These are phyloP conservation scores for Monilinia polystroma DNA, from an alignment of 2,329 filamentous ascomycete genomes.

Conservation along the genomic window DNA sequence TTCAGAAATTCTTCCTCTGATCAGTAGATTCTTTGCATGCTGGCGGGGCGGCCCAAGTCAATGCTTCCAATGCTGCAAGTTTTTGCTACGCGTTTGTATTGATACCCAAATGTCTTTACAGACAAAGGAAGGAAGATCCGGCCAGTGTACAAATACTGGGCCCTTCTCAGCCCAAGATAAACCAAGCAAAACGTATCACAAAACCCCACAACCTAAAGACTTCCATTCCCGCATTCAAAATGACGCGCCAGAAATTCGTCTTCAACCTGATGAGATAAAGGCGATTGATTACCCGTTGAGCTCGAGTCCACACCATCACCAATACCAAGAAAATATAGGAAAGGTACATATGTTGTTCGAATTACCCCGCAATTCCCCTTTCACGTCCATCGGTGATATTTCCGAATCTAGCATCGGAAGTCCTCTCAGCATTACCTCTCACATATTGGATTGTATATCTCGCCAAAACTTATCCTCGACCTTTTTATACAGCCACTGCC, in stretches of 20 bases:
- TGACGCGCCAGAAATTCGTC: too few relatives aligned
- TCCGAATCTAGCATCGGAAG: not conserved
- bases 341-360: not conserved
- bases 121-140: too few relatives aligned
- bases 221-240: too few relatives aligned
- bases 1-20: not conserved
- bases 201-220: too few relatives aligned
- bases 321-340: not conserved
- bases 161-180: too few relatives aligned
- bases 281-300: too few relatives aligned
- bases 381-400: not conserved
- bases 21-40: not conserved
- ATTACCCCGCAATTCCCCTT: not conserved
- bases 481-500: not conserved
- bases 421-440: not conserved
- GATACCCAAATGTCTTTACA: too few relatives aligned
- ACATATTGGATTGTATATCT: not conserved
- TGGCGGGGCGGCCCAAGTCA: not conserved
- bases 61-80: not conserved
- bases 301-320: not conserved
- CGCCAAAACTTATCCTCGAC: not conserved
- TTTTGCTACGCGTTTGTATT: not conserved
- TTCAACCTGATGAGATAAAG: too few relatives aligned
- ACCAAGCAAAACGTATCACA: too few relatives aligned
- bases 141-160: too few relatives aligned